Base-by-base conservation (phyloP, 495 filamentous ascomycete species). In the Chaetomium tenue region DNA sequence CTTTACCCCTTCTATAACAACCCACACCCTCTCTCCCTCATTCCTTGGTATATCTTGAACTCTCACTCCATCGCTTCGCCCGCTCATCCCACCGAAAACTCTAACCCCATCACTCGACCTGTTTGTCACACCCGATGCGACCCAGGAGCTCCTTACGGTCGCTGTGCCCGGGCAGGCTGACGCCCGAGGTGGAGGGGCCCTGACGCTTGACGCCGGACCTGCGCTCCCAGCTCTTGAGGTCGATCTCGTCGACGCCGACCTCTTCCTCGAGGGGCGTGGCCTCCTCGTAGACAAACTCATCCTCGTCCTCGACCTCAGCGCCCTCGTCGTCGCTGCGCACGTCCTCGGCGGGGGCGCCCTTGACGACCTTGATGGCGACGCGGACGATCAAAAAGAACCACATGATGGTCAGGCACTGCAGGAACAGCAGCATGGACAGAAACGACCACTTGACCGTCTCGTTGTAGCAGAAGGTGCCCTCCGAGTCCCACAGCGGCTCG, bases 371-470 rank as follows among this genome's bases (percentile, higher is more conserved):
- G 58, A 86, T 78, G 22, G 91, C 93, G 1, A 98, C 90, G 28
- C 84, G 83, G 30, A 91, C 71, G 70, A 97, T 96, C 87, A 96
- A 89, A 68, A 78, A 83, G 73, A 97, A 95, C 93, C 93, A 98
- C 68, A 93, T 80, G 39, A 96, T 78, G 20, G 89, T 90, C 37
- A 98, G 79, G 11, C 81, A 78, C 74, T 97, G 91, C n/a, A 98
- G 77, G 44, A 86, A 83, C 18, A 95, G 78, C 18, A 98, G 83
- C 58, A 91, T 81, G 39, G 81, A 81, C 12, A 97, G 78, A 77
- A 97, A 97, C 42, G 81, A 76, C 80, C 82, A 89, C 66, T 88
- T 86, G 72, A 97, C 83, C 23, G 78, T 81, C 39, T 82, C 73
- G 63, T 89, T 89, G 77, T 87, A 94, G 81, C 91, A 96, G 39